Percentiles rank a stretch among this genome's conserved stretches.
phyloP scores from a whole-genome alignment of 768 basidiomycete genomes.

The Collybia mongolica region DNA sequence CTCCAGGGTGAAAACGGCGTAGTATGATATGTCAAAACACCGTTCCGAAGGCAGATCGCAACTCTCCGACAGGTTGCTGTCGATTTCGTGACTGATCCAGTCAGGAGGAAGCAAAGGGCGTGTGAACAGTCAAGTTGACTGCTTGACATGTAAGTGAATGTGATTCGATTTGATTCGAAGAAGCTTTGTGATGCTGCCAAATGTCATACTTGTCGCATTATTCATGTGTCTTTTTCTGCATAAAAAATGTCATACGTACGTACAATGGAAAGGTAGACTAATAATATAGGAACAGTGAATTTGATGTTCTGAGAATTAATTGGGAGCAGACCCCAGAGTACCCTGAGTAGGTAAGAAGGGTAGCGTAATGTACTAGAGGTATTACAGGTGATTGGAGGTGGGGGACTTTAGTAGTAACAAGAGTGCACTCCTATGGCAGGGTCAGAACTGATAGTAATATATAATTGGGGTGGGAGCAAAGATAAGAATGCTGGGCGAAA shows the following conservation, averaged over 20 bases:
- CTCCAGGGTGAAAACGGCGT: too few species aligned
- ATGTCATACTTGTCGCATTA: neutral
- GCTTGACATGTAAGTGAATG: neutral
- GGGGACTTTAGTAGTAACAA: constrained; percentile 18
- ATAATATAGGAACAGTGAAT: constrained; percentile 12
- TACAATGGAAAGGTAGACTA: constrained; percentile 16
- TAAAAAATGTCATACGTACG: constrained; percentile 11
- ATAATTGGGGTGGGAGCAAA: constrained; percentile 15
- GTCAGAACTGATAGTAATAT: constrained; percentile 15
- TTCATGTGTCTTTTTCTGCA: constrained; percentile 5
- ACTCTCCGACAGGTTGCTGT: too few species aligned
- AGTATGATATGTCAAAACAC: too few species aligned
- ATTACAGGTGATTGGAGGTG: constrained; percentile 27
- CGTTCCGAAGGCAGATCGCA: too few species aligned
- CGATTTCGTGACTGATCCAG: too few species aligned
- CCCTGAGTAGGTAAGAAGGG: constrained; percentile 13
- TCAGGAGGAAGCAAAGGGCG: too few species aligned
- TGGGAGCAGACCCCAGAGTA: constrained; percentile 19
- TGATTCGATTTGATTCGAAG: constrained; percentile 1
- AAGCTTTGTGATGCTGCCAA: neutral
- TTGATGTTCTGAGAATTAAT: constrained; percentile 17
- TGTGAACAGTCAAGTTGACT: too few species aligned
- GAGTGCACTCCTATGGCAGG: constrained; percentile 6
- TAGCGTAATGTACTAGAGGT: constrained; percentile 26
- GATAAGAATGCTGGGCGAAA: constrained; percentile 23